These are phyloP conservation scores for Funneliformis mosseae DNA, from an alignment of 192 early-diverging fungal species.

Conservation along the genomic window DNA sequence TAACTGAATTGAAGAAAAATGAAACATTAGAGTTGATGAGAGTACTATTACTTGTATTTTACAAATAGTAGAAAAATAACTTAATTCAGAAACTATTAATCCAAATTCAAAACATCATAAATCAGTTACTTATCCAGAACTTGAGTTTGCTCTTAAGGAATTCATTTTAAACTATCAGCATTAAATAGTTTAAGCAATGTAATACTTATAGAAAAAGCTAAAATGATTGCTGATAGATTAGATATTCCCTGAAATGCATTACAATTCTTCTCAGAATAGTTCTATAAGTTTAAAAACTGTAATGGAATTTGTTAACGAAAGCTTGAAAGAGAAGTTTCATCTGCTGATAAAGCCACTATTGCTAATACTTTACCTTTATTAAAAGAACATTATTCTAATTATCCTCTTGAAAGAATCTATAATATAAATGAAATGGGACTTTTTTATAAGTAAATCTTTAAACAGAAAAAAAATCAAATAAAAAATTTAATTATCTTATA, in stretches of 20 bases:
- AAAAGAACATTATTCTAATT: background rate
- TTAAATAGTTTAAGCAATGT: too few species aligned
- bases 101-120: background rate
- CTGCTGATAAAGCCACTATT: background rate
- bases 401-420: background rate
- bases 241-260: background rate
- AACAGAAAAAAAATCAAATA: background rate
- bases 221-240: background rate
- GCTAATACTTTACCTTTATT: background rate
- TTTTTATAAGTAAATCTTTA: background rate
- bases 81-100: background rate
- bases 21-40: background rate
- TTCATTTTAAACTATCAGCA: too few species aligned
- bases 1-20: background rate
- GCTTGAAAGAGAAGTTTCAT: background rate
- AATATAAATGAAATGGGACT: background rate
- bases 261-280: background rate
- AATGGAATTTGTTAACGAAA: background rate
- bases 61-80: background rate
- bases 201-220: too few species aligned
- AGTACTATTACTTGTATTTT: background rate
- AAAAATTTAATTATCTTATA: background rate
- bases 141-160: conserved; percentile 7
- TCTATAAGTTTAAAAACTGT: background rate
- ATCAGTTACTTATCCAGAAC: background rate